These are phyloP conservation scores for Curvularia lunata DNA, from an alignment of 2,329 filamentous ascomycete species.

Conservation along the genomic window DNA sequence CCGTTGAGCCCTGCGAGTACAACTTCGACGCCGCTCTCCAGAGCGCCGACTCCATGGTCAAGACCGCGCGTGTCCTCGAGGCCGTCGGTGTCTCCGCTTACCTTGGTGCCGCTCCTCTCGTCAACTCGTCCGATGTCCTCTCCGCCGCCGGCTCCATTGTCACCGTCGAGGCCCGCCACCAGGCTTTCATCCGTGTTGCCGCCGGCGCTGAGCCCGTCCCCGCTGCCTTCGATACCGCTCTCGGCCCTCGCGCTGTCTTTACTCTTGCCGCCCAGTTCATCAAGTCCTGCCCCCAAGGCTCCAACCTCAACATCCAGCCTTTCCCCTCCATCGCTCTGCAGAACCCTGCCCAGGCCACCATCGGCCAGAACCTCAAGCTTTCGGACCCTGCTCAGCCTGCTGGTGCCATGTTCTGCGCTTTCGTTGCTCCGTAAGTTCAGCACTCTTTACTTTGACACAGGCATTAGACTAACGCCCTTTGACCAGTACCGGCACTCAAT, in stretches of 20 bases:
- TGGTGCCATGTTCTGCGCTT: constrained; percentile 67
- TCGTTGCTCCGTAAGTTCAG: constrained; percentile 64
- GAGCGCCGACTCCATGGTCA: constrained; percentile 70
- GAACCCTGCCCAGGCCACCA: constrained; percentile 55
- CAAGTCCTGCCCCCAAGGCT: constrained; percentile 68
- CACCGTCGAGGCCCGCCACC: constrained; percentile 75
- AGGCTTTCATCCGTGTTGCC: constrained; percentile 72
- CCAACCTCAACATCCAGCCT: constrained; percentile 67
- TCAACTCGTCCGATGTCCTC: constrained; percentile 66
- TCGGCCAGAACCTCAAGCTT: constrained; percentile 50
- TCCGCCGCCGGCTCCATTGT: constrained; percentile 72
- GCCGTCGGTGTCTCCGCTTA: constrained; percentile 75
- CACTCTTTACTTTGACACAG: constrained; percentile 18
- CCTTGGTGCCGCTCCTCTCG: constrained; percentile 71
- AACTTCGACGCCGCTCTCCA: constrained; percentile 68
- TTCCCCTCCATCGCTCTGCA: constrained; percentile 65
- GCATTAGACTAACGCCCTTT: constrained; percentile 26
- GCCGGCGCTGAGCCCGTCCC: constrained; percentile 66
- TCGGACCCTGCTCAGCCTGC: constrained; percentile 45
- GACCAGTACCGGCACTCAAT: constrained; percentile 52
- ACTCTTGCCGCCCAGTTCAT: constrained; percentile 77
- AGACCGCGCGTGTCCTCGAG: constrained; percentile 72
- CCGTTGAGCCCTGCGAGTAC: constrained; percentile 73
- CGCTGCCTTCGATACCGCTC: constrained; percentile 72
- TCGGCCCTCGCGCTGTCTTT: constrained; percentile 73